Evolutionary conservation across 2,329 filamentous ascomycete species (phyloP), one percentile per base, ranked within the genome.

Genomic region (Chaetomiaceae sp.): DNA sequence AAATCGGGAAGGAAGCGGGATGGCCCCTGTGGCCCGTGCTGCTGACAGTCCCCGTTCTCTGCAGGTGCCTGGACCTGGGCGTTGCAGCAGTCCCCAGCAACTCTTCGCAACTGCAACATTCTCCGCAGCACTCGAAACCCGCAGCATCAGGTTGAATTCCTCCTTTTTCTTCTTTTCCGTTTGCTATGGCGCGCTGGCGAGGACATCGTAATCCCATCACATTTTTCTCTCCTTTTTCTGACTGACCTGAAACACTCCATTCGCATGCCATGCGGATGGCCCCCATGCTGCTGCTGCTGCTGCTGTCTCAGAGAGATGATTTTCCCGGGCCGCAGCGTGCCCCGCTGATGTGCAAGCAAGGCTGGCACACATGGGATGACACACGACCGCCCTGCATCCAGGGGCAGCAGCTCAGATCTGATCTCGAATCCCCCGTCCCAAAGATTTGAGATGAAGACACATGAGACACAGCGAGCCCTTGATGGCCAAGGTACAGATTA

Each of bases 1-100:
- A n/a, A n/a, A n/a, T n/a, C n/a, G n/a, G n/a, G n/a, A n/a, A n/a
- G n/a, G n/a, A n/a, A 27, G 23, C 25, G n/a, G 19, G n/a, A 30
- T 31, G 27, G 33, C 8, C 14, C 13, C 31, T 44, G 14, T 54
- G 54, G 56, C 34, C 56, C 33, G 58, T 60, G 58, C 56, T 45
- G 53, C 54, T 58, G 53, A 56, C 56, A 51, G 54, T 38, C 52
- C 48, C 21, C 17, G 19, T 7, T n/a, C 14, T 13, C 37, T 47
- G 49, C 43, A 38, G 31, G 20, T 50, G 19, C 14, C 10, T 37
- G 43, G 27, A 34, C 30, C 48, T 5, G 27, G 40, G 41, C 48
- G 43, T 21, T 39, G 44, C 49, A 51, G 49, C 37, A 51, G 25
- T 10, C 10, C 10, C 25, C 6, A 27, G 25, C 6, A 27, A 27